Conservation (phyloP, 2,329 filamentous ascomycete species). For the Penicillium sp. region DNA sequence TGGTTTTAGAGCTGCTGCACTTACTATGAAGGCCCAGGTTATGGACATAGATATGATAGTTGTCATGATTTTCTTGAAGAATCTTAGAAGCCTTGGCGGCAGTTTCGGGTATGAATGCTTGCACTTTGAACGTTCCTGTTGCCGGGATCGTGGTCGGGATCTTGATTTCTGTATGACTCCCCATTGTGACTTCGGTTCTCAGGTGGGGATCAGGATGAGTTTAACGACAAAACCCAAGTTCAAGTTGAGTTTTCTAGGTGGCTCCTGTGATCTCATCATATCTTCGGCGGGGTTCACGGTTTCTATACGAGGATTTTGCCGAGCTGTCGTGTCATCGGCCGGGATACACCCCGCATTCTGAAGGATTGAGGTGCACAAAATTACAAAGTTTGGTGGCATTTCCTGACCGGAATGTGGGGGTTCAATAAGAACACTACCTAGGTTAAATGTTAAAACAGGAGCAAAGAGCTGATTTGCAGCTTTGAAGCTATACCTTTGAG, state of each 20-base stretch:
- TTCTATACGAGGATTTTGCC: not conserved
- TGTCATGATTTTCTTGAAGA: constrained; percentile 14
- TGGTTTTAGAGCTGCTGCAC: not conserved
- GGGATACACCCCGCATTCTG: not conserved
- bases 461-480: too few relatives aligned
- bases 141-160: not conserved
- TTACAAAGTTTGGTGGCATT: too few relatives aligned
- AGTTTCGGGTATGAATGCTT: not conserved
- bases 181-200: not conserved
- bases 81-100: constrained; percentile 12
- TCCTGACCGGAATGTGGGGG: too few relatives aligned
- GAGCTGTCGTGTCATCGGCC: not conserved
- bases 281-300: not conserved
- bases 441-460: too few relatives aligned
- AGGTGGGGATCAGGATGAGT: too few relatives aligned
- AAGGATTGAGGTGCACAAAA: not conserved
- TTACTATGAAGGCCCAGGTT: constrained; percentile 18
- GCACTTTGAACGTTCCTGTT: constrained; percentile 9
- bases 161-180: not conserved
- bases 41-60: constrained; percentile 21
- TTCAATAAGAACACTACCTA: too few relatives aligned
- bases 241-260: not conserved
- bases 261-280: not conserved
- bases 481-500: too few relatives aligned
- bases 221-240: not conserved